phyloP scores from a whole-genome alignment of 352 stramenopile species.

The Phytophthora sp. region DNA sequence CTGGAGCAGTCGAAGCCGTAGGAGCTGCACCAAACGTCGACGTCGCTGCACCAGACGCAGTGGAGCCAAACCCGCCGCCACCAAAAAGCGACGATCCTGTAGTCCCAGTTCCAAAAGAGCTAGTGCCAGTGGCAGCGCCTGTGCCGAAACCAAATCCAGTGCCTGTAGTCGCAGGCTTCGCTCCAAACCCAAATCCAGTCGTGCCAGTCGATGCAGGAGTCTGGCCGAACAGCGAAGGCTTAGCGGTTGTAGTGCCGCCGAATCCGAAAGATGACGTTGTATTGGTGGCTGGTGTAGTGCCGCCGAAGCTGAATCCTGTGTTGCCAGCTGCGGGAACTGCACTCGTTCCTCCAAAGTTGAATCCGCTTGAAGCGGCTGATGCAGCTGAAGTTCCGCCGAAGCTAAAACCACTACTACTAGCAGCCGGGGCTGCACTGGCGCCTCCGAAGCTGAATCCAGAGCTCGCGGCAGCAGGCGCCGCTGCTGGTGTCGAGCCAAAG shows the following conservation, averaged over 20 bases:
- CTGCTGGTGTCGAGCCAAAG: constrained; percentile 50
- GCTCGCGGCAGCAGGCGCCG: constrained; percentile 29
- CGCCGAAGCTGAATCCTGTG: constrained; percentile 53
- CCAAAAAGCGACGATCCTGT: constrained; percentile 40
- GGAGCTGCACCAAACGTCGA: constrained; percentile 41
- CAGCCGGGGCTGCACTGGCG: constrained; percentile 31
- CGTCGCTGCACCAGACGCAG: constrained; percentile 22
- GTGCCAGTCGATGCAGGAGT: constrained; percentile 37
- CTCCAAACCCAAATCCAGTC: constrained; percentile 44
- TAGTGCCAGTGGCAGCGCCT: constrained; percentile 26
- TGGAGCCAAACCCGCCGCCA: constrained; percentile 44
- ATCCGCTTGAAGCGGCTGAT: constrained; percentile 29
- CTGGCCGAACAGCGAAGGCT: constrained; percentile 60
- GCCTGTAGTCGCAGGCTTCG: constrained; percentile 27
- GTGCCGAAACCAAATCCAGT: constrained; percentile 46
- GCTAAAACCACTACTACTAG: constrained; percentile 34
- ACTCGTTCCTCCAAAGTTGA: constrained; percentile 36
- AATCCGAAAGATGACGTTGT: constrained; percentile 45
- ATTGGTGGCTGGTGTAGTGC: constrained; percentile 29
- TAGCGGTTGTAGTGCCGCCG: constrained; percentile 38
- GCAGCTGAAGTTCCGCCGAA: constrained; percentile 27
- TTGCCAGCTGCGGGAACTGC: constrained; percentile 20
- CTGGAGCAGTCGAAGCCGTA: constrained; percentile 48
- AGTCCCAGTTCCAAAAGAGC: constrained; percentile 22
- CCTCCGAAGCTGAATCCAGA: constrained; percentile 50